Evolutionary conservation across 768 basidiomycete species (phyloP), one percentile per base, ranked within the genome.

Genomic region (Lactarius sanguifluus): DNA sequence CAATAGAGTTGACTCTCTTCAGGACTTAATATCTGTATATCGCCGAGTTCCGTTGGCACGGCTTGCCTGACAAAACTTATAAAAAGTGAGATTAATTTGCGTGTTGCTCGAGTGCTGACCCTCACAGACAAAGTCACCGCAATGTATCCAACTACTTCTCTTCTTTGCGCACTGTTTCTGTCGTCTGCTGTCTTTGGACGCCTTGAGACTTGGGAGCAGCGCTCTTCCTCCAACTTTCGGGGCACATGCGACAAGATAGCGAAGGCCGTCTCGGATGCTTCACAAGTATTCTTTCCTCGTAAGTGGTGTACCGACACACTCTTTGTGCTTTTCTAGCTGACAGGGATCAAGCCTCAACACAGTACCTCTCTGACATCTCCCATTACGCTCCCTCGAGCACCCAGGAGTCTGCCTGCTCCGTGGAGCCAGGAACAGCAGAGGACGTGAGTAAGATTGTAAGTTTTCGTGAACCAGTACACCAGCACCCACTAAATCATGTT

Each of bases 361-460:
- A 63, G 10, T 72, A 71, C 18, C 15, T 9, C 2, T 38, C 50
- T 3, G 68, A 72, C 32, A 69, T 52, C 18, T 38, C 23, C 8
- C 70, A 72, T 52, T 65, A 55, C 66, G 38, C 66, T 2, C 1
- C 32, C 1, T 67, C 71, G 2, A 71, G 71, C 18, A 32, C 40
- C 5, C 59, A 28, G 47, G 41, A 12, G 38, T 66, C 71, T 45
- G 57, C 66, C 5, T 72, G 71, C 62, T 69, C 65, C 15, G 71
- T 72, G 20, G 70, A 71, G 59, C 71, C 71, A n/a, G 70, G 68
- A 10, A 67, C 68, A 10, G 45, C 65, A 13, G 62, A 60, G 32
- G 71, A 72, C 18, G 70, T 72, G 25, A 58, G 65, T 15, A 40
- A 6, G 16, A 69, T 71, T 25, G 71, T 71, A 36, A 15, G 71